A percentile compares a stretch with the other conserved stretches of the same genome.
Evolutionary conservation across 805 yeast genomes (phyloP).

Genomic region (Ogataea trehalophila): DNA sequence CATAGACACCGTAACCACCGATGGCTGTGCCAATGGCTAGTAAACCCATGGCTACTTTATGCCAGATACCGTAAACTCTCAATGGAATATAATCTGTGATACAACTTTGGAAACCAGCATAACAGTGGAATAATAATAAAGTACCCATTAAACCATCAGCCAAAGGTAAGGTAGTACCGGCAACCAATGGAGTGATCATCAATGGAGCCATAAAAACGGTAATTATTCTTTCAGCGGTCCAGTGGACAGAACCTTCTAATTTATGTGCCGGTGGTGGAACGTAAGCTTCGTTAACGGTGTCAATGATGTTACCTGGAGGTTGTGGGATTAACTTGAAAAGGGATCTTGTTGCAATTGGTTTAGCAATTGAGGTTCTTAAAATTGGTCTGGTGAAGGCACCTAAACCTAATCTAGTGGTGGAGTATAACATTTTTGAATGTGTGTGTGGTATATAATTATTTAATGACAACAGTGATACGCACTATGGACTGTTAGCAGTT

Average conservation of each 20-base stretch:
- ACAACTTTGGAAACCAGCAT: slow-evolving; percentile 72
- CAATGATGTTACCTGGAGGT: slow-evolving; percentile 71
- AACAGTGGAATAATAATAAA: slow-evolving; percentile 56
- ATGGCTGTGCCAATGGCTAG: slow-evolving; percentile 60
- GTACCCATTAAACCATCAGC: slow-evolving; percentile 55
- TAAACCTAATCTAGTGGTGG: slow-evolving; percentile 19
- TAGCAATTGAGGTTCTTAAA: slow-evolving; percentile 6
- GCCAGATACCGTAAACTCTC: slow-evolving; percentile 66
- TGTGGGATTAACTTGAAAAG: slow-evolving; percentile 37
- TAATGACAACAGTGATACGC: too few relatives aligned
- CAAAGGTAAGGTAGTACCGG: slow-evolving; percentile 48
- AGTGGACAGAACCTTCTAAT: slow-evolving; percentile 66
- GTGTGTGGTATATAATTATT: not conserved
- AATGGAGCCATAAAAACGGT: slow-evolving; percentile 62
- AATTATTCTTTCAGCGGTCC: slow-evolving; percentile 65
- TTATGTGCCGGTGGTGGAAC: slow-evolving; percentile 53
- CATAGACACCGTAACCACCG: slow-evolving; percentile 67
- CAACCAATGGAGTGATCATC: slow-evolving; percentile 53
- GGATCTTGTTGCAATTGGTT: slow-evolving; percentile 14
- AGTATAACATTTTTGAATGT: slow-evolving; percentile 10
- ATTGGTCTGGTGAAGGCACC: slow-evolving; percentile 7
- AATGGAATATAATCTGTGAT: slow-evolving; percentile 74
- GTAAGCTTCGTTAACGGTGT: slow-evolving; percentile 68
- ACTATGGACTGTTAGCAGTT: too few relatives aligned
- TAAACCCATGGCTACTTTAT: slow-evolving; percentile 53